Percentiles rank a stretch among this genome's conserved stretches.
phyloP scores from a whole-genome alignment of 2,329 filamentous ascomycete genomes.

The Fonsecaea pedrosoi region DNA sequence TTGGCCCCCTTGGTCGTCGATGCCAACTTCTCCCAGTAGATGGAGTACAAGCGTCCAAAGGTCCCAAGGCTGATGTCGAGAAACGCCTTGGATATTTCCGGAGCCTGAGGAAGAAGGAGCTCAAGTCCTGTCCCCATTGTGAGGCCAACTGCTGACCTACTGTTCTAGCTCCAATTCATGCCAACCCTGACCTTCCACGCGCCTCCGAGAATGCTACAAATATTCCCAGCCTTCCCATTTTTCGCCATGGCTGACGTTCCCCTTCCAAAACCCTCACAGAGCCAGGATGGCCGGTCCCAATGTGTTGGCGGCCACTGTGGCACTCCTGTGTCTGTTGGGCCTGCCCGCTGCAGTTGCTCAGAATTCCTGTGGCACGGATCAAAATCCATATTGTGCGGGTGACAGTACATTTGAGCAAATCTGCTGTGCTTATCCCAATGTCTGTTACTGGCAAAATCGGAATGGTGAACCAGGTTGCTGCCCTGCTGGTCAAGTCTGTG shows the following conservation, averaged over 20 bases:
- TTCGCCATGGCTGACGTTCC: conserved; percentile 19
- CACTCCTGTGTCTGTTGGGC: conserved; percentile 10
- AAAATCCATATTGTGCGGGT: conserved; percentile 40
- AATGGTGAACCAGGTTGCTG: conserved; percentile 42
- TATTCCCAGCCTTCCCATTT: conserved; percentile 37
- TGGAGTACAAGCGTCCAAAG: conserved; percentile 9
- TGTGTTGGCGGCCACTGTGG: conserved; percentile 14
- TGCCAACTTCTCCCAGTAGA: conserved; percentile 5
- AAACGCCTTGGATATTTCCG: conserved; percentile 22
- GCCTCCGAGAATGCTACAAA: conserved; percentile 23
- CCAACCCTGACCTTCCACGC: conserved; percentile 21
- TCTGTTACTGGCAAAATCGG: conserved; percentile 42
- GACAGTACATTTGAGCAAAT: conserved; percentile 36
- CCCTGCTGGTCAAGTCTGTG: conserved; percentile 41
- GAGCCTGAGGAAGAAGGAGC: neutral
- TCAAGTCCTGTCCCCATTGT: neutral
- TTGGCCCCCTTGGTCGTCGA: conserved; percentile 22
- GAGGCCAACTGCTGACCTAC: conserved; percentile 23
- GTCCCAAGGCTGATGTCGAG: conserved; percentile 17
- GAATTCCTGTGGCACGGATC: conserved; percentile 34
- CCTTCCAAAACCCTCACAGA: conserved; percentile 11
- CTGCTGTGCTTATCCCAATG: conserved; percentile 39
- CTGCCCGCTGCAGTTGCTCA: conserved; percentile 2
- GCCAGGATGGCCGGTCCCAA: conserved; percentile 18
- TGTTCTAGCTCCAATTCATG: neutral